Base-by-base conservation (phyloP, 2,329 filamentous ascomycete species). In the Bertia moriformis region DNA sequence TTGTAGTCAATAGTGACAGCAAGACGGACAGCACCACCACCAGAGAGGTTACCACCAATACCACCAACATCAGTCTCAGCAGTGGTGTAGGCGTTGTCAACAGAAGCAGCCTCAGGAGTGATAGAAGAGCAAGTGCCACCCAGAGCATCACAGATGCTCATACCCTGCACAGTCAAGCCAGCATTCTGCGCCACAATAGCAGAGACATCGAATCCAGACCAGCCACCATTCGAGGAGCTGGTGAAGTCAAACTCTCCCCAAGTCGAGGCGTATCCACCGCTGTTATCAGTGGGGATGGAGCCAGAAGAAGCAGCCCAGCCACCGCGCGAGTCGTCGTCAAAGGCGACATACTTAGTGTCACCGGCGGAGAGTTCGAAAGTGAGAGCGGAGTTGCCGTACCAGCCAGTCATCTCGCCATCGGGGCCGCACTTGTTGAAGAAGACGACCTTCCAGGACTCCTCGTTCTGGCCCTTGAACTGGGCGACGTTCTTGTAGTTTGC, bases 161-260 rank as follows among this genome's bases (percentile, higher is more conserved):
- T 51, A 45, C 53, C 57, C 42, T 41, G 55, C 38, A 60, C 56
- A n/a, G 41, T 3, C 14, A 56, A 45, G 41, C 45, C 43, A 38
- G 46, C 44, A 19, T 48, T 43, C 46, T 60, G 55, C 19, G 66
- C 54, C 32, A 67, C 63, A 5, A 72, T 59, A 42, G 60, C 60
- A 3, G 66, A 70, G 44, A 62, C 66, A 41, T 72, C 68, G 42
- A 61, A 64, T 27, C 68, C 68, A 3, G 63, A 68, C 62, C 62
- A 68, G 40, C 50, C 55, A n/a, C 46, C 40, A 60, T 72, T 72
- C 54, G 52, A 52, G 1, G 44, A 22, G 56, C 60, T 64, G 43
- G 45, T 62, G 37, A 63, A 61, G 55, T 71, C 68, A 39, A 61
- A 65, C 58, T 72, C 68, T 51, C 60, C 46, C 67, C 68, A 72